These are phyloP conservation scores for Fusarium sp. DNA, from an alignment of 2,329 filamentous ascomycete genomes.

Conservation along the genomic window DNA sequence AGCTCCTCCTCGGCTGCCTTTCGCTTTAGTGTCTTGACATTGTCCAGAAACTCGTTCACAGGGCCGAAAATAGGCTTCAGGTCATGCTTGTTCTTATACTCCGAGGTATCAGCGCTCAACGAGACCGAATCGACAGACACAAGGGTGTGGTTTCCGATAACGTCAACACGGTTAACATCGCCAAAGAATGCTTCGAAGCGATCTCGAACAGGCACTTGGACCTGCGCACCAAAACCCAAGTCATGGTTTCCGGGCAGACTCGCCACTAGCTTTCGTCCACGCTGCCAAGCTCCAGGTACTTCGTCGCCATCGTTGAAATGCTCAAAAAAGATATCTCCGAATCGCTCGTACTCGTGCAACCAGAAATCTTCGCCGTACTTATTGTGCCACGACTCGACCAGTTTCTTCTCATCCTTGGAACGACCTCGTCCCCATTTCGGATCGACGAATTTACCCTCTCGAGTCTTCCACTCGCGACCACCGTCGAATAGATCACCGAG, in stretches of 20 bases:
- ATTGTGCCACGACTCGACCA: constrained; percentile 75
- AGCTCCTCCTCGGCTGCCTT: constrained; percentile 78
- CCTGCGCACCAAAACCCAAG: constrained; percentile 86
- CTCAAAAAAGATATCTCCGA: constrained; percentile 85
- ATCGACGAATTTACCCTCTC: constrained; percentile 68
- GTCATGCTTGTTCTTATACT: constrained; percentile 63
- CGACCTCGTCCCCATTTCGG: constrained; percentile 67
- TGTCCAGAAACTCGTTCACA: constrained; percentile 79
- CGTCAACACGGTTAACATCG: constrained; percentile 88
- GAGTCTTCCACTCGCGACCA: constrained; percentile 92
- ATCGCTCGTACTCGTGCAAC: constrained; percentile 87
- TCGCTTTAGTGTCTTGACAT: constrained; percentile 72
- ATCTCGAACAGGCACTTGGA: constrained; percentile 83
- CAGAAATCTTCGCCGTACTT: constrained; percentile 86
- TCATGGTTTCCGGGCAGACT: constrained; percentile 96
- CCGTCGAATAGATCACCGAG: constrained; percentile 96
- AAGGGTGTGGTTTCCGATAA: constrained; percentile 95
- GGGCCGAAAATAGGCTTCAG: constrained; percentile 78
- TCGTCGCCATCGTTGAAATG: constrained; percentile 71
- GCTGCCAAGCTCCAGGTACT: constrained; percentile 67
- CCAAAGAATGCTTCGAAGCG: constrained; percentile 92
- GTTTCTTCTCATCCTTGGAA: constrained; percentile 64
- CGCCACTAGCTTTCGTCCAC: constrained; percentile 81
- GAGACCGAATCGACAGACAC: constrained; percentile 92
- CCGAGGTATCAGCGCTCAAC: constrained; percentile 76